These are phyloP conservation scores for Artemisia tridentata DNA, from an alignment of 129 eudicot genomes.

Conservation along the genomic window DNA sequence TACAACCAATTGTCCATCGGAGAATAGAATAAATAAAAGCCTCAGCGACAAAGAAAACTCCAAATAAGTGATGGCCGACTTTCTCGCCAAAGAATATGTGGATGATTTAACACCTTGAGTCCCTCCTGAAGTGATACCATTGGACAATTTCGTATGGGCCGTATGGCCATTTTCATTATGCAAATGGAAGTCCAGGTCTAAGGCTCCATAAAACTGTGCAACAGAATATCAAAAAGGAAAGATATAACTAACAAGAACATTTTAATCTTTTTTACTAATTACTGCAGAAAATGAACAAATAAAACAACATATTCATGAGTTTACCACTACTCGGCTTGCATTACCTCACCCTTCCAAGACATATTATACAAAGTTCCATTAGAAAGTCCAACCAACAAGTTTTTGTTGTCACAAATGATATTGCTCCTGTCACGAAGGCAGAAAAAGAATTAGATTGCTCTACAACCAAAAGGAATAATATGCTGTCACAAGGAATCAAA, in stretches of 20 bases:
- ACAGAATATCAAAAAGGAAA: constrained; percentile 13
- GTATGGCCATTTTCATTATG: constrained; percentile 35
- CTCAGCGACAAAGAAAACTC: constrained; percentile 59
- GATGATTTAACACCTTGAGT: constrained; percentile 34
- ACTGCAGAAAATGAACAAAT: not conserved
- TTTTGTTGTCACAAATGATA: constrained; percentile 79
- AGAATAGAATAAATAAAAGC: constrained; percentile 66
- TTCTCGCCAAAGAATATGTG: constrained; percentile 31
- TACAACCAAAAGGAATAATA: not conserved
- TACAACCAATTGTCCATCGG: constrained; percentile 68
- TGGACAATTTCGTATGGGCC: constrained; percentile 39
- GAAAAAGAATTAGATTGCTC: constrained; percentile 15
- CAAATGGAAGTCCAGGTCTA: constrained; percentile 50
- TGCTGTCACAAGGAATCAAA: not conserved
- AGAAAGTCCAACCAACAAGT: constrained; percentile 82
- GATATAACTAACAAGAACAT: not conserved
- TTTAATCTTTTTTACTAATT: constrained; percentile 1
- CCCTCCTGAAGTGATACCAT: constrained; percentile 59
- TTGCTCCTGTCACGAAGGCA: constrained; percentile 72
- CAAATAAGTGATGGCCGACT: constrained; percentile 54
- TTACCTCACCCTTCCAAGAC: constrained; percentile 99
- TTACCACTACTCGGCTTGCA: constrained; percentile 22
- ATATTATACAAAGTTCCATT: constrained; percentile 88
- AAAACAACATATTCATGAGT: constrained; percentile 8
- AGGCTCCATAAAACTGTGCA: constrained; percentile 77